phyloP scores from a whole-genome alignment of 2,329 filamentous ascomycete species.

The Paecilomyces niveus region DNA sequence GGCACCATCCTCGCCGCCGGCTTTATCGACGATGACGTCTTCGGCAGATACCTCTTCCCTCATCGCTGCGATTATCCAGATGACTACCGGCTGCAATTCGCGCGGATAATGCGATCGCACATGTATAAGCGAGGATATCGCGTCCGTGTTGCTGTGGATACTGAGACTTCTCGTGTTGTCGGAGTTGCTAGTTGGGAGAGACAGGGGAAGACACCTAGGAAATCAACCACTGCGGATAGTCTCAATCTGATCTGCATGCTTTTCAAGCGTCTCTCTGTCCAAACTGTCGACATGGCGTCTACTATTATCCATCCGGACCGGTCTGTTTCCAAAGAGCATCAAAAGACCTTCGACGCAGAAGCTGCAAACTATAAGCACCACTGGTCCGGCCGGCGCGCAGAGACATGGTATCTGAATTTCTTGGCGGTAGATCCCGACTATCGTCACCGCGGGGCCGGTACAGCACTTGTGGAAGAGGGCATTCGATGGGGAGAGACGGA shows the following conservation, averaged over 20 bases:
- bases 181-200: neutral
- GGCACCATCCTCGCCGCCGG: slow-evolving; percentile 18
- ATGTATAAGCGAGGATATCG: neutral
- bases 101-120: neutral
- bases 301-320: neutral
- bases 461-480: slow-evolving; percentile 36
- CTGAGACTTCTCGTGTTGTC: neutral
- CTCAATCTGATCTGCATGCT: neutral
- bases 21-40: slow-evolving; percentile 29
- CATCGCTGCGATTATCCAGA: slow-evolving; percentile 22
- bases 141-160: neutral
- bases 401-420: slow-evolving; percentile 34
- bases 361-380: slow-evolving; percentile 21
- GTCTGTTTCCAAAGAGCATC: neutral
- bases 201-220: neutral
- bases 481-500: slow-evolving; percentile 30
- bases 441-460: slow-evolving; percentile 32
- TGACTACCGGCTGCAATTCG: slow-evolving; percentile 20
- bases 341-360: slow-evolving; percentile 17
- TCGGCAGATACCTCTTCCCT: slow-evolving; percentile 29
- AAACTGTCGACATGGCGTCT: neutral
- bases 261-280: neutral
- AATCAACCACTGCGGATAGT: neutral
- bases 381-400: slow-evolving; percentile 20
- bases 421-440: slow-evolving; percentile 34